phyloP scores from a whole-genome alignment of 2,329 filamentous ascomycete genomes.

The Epichloe coenophiala region DNA sequence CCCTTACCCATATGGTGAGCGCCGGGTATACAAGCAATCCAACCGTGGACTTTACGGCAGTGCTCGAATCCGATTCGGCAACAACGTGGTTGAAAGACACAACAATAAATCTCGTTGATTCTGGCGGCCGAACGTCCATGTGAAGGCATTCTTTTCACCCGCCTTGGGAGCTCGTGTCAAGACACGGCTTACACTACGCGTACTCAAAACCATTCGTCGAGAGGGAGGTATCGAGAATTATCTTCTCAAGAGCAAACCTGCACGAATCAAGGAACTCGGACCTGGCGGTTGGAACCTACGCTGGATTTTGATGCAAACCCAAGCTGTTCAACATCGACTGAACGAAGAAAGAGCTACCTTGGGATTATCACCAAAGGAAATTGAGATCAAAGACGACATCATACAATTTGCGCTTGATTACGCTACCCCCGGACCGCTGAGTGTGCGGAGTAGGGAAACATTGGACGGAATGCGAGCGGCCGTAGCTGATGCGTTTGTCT shows the following conservation, averaged over 20 bases:
- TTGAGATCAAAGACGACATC: constrained; percentile 23
- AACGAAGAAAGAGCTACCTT: constrained; percentile 48
- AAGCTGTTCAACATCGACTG: constrained; percentile 50
- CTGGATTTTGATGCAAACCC: constrained; percentile 78
- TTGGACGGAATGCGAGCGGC: constrained; percentile 26
- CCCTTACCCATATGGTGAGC: constrained; percentile 60
- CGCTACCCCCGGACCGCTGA: constrained; percentile 27
- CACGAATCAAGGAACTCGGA: constrained; percentile 72
- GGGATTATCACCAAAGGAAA: constrained; percentile 37
- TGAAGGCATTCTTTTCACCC: constrained; percentile 53
- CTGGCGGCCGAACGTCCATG: constrained; percentile 65
- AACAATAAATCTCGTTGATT: constrained; percentile 57
- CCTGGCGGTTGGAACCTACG: constrained; percentile 81
- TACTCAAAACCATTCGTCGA: constrained; percentile 65
- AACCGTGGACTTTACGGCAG: constrained; percentile 61
- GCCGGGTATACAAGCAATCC: constrained; percentile 64
- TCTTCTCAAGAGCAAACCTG: constrained; percentile 65
- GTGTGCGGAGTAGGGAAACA: constrained; percentile 21
- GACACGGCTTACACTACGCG: constrained; percentile 54
- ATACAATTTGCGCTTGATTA: constrained; percentile 28
- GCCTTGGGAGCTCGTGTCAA: constrained; percentile 49
- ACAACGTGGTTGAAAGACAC: constrained; percentile 58
- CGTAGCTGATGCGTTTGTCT: constrained; percentile 31
- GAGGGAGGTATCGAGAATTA: constrained; percentile 87
- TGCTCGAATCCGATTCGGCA: constrained; percentile 62